Base-by-base conservation (phyloP, 345 rosid genomes). In the Melaleuca quinquenervia region DNA sequence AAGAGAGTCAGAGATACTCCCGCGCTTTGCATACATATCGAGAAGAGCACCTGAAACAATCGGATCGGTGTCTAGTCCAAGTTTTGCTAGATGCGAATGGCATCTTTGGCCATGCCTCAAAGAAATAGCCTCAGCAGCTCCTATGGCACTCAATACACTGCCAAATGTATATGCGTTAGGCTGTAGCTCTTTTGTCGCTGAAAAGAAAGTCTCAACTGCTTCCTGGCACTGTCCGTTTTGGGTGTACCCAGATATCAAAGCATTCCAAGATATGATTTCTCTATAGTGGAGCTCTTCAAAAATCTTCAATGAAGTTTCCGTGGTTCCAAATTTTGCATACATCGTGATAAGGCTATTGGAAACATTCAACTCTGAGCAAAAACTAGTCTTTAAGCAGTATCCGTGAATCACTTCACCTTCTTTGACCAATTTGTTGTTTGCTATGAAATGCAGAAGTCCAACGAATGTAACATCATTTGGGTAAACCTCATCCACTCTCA, bases 21-120 rank as follows among this genome's bases (percentile, higher is more conserved):
- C 98, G 13, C 98, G 96, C 93, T 95, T 96, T 27, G 96, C 98
- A 53, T 95, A 95, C 99, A 96, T 96, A 87, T 96, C 97, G 44
- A 96, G 98, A 60, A 95, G 96, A 60, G 98, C 96, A 82, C 94
- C 89, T 49, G 95, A 94, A 83, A 96, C 93, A 50, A 95, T 87
- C 18, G 95, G 95, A 83, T 95, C 90, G 2, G 88, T 87, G 88
- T 90, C 87, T 11, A 93, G 85, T 64, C 98, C 99, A 27, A 91
- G 89, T 88, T 94, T 96, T 86, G 93, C 87, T 41, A 95, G 83
- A 45, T 90, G 90, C 55, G 96, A 92, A 87, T 94, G 99, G 93
- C 99, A 95, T 62, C 86, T 88, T 62, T 94, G 95, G 26, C 98
- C 99, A 44, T 91, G 93, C 84, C 91, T 93, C 52, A 96, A 87